Conservation (phyloP, 23 red algal genomes). For the Gracilaria gracilis region DNA sequence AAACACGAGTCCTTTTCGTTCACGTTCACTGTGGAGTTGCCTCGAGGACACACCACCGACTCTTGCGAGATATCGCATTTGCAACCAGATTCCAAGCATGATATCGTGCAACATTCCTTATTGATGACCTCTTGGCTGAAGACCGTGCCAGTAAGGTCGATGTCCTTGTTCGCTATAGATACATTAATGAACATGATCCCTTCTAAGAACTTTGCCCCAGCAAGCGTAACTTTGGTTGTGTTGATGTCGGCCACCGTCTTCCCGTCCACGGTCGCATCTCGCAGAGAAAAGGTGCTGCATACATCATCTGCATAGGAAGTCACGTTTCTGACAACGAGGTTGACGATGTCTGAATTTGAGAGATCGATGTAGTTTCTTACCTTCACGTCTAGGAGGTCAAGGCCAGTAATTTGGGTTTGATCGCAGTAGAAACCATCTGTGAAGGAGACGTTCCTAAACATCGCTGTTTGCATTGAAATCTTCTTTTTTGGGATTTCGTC, state of each 20-base stretch:
- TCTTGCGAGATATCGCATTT: constrained; percentile 43
- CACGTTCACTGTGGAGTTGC: constrained; percentile 33
- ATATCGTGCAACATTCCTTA: constrained; percentile 51
- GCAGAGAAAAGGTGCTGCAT: constrained; percentile 51
- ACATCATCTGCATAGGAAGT: constrained; percentile 33
- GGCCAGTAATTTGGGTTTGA: constrained; percentile 33
- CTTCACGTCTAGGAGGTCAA: constrained; percentile 16
- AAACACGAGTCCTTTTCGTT: constrained; percentile 56
- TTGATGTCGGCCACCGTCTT: constrained; percentile 21
- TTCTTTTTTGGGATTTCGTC: neutral
- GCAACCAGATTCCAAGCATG: constrained; percentile 31
- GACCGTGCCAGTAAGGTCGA: constrained; percentile 36
- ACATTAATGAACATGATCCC: constrained; percentile 36
- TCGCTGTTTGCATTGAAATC: constrained; percentile 12
- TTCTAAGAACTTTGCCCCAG: constrained; percentile 33
- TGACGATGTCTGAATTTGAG: constrained; percentile 37
- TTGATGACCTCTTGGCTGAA: constrained; percentile 38
- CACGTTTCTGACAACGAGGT: constrained; percentile 31
- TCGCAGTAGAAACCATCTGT: constrained; percentile 61
- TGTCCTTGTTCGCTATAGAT: constrained; percentile 28
- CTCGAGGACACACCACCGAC: constrained; percentile 30
- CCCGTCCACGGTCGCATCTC: constrained; percentile 27
- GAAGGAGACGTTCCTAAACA: constrained; percentile 30
- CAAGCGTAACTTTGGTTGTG: constrained; percentile 34
- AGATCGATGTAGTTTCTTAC: constrained; percentile 33